A percentile compares a stretch with the other conserved stretches of the same genome.
phyloP scores from a whole-genome alignment of 129 eudicot species.

The Logfia minima region DNA sequence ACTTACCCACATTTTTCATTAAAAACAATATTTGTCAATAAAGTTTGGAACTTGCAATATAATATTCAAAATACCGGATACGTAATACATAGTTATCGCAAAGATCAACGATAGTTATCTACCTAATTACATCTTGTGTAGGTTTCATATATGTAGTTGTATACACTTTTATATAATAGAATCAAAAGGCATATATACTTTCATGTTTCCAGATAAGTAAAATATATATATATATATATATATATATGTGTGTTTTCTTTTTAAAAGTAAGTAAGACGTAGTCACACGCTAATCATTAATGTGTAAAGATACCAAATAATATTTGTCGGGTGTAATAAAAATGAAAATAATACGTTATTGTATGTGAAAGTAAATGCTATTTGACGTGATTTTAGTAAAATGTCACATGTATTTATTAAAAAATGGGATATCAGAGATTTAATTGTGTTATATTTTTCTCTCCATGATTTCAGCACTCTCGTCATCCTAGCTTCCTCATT shows the following conservation, averaged over 20 bases:
- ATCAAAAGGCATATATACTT: too few relatives aligned
- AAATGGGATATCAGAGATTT: not conserved
- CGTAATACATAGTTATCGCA: too few relatives aligned
- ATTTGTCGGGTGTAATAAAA: not conserved
- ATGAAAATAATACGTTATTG: not conserved
- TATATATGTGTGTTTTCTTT: too few relatives aligned
- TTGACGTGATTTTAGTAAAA: not conserved
- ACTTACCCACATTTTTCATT: not conserved
- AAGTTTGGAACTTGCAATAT: not conserved
- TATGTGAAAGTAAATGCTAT: not conserved
- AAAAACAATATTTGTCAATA: not conserved
- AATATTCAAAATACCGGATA: too few relatives aligned
- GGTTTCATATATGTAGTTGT: too few relatives aligned
- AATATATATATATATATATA: too few relatives aligned
- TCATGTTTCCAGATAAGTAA: not conserved
- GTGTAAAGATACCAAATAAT: not conserved
- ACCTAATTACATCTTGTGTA: too few relatives aligned
- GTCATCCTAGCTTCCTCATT: too few relatives aligned
- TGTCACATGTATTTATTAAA: not conserved
- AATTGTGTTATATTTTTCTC: not conserved
- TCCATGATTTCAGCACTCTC: not conserved
- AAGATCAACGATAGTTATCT: too few relatives aligned
- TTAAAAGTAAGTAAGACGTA: not conserved
- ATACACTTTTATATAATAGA: too few relatives aligned
- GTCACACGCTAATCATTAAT: not conserved